Conservation (phyloP, 345 rosid species). For the Murraya koenigii region DNA sequence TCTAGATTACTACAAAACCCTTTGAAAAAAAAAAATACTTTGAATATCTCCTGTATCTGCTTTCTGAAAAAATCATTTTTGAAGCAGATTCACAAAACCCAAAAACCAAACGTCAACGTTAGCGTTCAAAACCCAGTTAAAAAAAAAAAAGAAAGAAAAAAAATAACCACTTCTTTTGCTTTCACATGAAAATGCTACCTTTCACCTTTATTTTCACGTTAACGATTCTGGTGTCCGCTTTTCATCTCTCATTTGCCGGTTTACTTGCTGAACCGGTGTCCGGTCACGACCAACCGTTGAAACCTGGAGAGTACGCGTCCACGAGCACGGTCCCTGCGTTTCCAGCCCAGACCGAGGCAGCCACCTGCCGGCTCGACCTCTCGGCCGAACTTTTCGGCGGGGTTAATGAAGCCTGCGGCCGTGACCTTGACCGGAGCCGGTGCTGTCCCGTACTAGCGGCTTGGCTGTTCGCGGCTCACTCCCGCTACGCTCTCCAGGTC, state of each 20-base stretch:
- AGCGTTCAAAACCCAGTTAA: slow-evolving; percentile 9
- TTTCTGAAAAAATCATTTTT: neutral
- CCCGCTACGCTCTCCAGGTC: slow-evolving; percentile 76
- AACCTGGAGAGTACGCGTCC: slow-evolving; percentile 31
- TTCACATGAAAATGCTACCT: slow-evolving; percentile 22
- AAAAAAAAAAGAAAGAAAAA: too few relatives aligned
- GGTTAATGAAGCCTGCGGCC: slow-evolving; percentile 80
- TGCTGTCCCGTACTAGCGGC: slow-evolving; percentile 97
- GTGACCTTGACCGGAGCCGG: slow-evolving; percentile 84
- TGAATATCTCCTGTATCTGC: slow-evolving; percentile 36
- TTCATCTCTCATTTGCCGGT: slow-evolving; percentile 33
- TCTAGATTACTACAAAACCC: too few relatives aligned
- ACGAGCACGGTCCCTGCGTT: slow-evolving; percentile 85
- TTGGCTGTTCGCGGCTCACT: slow-evolving; percentile 97
- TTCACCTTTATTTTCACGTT: slow-evolving; percentile 23
- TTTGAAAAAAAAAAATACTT: neutral
- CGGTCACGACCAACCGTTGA: slow-evolving; percentile 38
- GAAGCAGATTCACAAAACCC: slow-evolving; percentile 7
- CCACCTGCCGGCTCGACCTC: slow-evolving; percentile 80
- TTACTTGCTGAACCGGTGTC: slow-evolving; percentile 60
- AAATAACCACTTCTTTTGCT: slow-evolving; percentile 16
- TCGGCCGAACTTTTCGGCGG: slow-evolving; percentile 98
- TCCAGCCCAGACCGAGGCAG: slow-evolving; percentile 66
- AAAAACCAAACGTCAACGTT: neutral
- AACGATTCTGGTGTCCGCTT: slow-evolving; percentile 6